Evolutionary conservation across 1,284 basidiomycete species (phyloP), one percentile per base, ranked within the genome.

Genomic region (Porodaedalea pini): DNA sequence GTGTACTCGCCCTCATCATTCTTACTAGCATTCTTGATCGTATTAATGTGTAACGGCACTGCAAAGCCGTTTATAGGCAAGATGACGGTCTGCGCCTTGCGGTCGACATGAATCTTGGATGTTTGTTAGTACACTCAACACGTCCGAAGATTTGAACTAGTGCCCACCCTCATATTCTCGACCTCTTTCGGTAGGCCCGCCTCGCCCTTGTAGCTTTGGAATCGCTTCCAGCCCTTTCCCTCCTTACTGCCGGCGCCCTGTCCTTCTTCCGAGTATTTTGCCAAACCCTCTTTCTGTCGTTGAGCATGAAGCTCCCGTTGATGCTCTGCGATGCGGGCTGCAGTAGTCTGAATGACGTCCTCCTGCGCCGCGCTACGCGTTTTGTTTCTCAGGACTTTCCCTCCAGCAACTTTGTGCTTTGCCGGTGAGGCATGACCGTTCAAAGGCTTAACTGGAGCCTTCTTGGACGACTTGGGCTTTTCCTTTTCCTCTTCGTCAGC

Each of bases 21-120:
- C 77, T 99, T 99, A 78, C 90, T 94, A 34, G 90, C 91, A 68
- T 98, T 99, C 75, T 99, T 99, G 63, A 99, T 92, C 1, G 94
- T 95, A 67, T 97, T 97, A 73, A 99, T 95, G 69, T 99, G 97
- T 78, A 98, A 98, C 0, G 97, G 95, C 0, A 98, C 94, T 0
- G 94, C 92, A 65, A 90, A 98, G 2, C 96, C 96, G 67, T 98
- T 87, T 64, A 99, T 87, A 10, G 97, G 97, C 1, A 99, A 72
- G 47, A 99, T 81, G 55, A 99, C 86, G 0, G 94, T 92, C 63
- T 92, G 87, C 13, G 91, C 85, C 67, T 93, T 92, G 64, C 90
- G 86, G 68, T 99, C 97, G 31, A 99, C 88, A 63, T 83, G 83
- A 63, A 99, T 92, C 90, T 98, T 69, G 2, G 58, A 13, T 13